Conservation (phyloP, 768 basidiomycete genomes). For the Hortiboletus campestris region DNA sequence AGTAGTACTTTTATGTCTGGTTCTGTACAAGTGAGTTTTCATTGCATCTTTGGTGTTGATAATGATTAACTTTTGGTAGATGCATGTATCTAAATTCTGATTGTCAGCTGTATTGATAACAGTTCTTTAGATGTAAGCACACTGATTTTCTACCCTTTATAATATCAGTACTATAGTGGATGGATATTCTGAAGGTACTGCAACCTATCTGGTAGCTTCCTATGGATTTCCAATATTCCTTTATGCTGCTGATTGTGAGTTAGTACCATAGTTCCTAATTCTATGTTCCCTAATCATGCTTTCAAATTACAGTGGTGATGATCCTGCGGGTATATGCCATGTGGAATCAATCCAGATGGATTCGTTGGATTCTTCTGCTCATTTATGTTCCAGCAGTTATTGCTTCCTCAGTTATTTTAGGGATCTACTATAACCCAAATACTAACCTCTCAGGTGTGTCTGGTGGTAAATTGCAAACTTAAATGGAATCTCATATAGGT, state of each 20-base stretch:
- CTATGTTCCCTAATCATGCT: neutral
- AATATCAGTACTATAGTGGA: too few relatives aligned
- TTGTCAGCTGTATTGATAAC: neutral
- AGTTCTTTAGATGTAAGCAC: neutral
- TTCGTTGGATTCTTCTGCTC: neutral
- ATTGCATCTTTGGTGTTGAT: too few relatives aligned
- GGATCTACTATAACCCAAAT: neutral
- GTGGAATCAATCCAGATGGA: neutral
- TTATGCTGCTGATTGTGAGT: neutral
- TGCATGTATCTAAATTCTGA: neutral
- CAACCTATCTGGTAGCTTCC: rapidly evolving
- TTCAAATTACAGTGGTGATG: neutral
- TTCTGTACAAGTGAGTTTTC: neutral
- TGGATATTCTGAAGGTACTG: neutral
- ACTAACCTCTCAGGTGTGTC: neutral
- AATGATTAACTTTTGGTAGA: neutral
- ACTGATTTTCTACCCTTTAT: too few relatives aligned
- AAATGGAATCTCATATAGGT: neutral
- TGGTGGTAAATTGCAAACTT: too few relatives aligned
- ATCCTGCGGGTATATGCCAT: neutral
- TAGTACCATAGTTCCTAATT: neutral
- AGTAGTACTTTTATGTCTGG: neutral
- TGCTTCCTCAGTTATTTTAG: neutral
- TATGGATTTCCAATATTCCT: neutral
- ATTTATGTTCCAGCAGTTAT: neutral